Evolutionary conservation across 2,329 filamentous ascomycete genomes (phyloP).

Genomic region (Fusarium tupiense): DNA sequence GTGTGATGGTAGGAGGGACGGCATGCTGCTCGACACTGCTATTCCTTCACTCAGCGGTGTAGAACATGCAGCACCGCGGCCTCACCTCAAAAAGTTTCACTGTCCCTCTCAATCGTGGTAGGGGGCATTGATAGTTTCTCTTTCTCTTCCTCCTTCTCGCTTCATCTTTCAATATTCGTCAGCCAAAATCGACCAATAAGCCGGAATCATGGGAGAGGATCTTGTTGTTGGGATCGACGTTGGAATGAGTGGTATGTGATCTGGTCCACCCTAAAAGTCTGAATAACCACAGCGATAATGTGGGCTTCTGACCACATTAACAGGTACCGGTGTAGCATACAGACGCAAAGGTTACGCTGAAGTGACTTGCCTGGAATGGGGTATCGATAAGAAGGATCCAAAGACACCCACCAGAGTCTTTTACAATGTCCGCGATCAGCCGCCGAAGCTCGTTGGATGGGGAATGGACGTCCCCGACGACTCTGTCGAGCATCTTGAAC

Average conservation of each 20-base stretch:
- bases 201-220: neutral
- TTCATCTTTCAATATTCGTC: neutral
- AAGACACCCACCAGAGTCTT: neutral
- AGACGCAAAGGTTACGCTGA: neutral
- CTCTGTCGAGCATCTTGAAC: neutral
- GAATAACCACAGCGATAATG: neutral
- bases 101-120: neutral
- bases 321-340: neutral
- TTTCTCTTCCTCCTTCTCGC: neutral
- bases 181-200: neutral
- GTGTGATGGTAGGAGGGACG: neutral
- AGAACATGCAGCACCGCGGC: neutral
- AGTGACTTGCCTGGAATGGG: neutral
- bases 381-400: neutral
- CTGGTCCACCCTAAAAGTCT: neutral
- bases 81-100: neutral
- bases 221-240: neutral
- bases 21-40: neutral
- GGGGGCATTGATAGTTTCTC: neutral
- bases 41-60: neutral
- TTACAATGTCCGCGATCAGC: neutral
- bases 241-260: neutral
- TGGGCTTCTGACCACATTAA: neutral
- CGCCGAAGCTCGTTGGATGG: neutral
- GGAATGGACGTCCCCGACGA: neutral